Conservation (phyloP, 2,329 filamentous ascomycete genomes). For the Alternaria sp. region DNA sequence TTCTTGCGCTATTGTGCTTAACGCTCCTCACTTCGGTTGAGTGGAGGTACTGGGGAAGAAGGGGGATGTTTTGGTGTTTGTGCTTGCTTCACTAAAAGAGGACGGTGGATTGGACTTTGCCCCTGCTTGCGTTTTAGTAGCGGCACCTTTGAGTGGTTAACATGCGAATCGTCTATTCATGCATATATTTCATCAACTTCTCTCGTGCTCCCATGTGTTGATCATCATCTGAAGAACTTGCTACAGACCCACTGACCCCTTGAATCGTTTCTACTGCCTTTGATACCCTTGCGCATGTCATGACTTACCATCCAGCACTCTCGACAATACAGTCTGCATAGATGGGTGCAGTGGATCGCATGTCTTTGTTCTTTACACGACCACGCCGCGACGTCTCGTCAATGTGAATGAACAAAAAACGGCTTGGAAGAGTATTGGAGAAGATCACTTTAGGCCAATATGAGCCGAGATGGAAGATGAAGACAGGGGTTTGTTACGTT, state of each 20-base stretch:
- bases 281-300: neutral
- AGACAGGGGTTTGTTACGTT: no score
- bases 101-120: neutral
- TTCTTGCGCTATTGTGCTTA: slow-evolving; percentile 58
- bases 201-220: accelerated
- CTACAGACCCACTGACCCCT: neutral
- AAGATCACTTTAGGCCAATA: neutral
- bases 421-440: neutral
- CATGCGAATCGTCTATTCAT: neutral
- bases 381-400: neutral
- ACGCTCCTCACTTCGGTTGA: slow-evolving; percentile 61
- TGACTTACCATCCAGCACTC: neutral
- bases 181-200: neutral
- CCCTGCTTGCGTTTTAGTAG: neutral
- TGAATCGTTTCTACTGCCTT: neutral
- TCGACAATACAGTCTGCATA: neutral
- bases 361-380: neutral
- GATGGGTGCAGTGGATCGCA: neutral
- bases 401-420: neutral
- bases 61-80: accelerated
- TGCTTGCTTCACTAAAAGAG: accelerated
- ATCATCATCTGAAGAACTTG: neutral
- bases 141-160: neutral
- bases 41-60: accelerated
- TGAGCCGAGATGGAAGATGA: no score